phyloP scores from a whole-genome alignment of 805 yeast genomes.

The Wickerhamiella qilinensis region DNA sequence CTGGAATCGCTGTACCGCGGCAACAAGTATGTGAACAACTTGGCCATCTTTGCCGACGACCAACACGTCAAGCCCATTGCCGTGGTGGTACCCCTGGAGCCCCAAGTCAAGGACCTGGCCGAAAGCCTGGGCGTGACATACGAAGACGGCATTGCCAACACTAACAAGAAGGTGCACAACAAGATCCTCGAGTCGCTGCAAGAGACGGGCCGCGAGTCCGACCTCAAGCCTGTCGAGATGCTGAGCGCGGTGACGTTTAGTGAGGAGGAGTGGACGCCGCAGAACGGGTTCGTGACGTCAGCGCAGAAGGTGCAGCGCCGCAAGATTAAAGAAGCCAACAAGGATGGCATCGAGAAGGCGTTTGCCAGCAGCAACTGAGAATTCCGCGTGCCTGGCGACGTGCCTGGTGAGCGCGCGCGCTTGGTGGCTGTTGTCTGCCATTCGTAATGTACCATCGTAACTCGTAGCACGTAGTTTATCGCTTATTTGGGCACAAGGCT shows the following conservation, averaged over 20 bases:
- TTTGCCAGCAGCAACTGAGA: slow-evolving; percentile 24
- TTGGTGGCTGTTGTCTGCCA: too few relatives aligned
- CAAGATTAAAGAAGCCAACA: slow-evolving; percentile 59
- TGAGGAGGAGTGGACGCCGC: slow-evolving; percentile 96
- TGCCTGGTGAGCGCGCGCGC: too few relatives aligned
- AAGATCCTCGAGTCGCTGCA: slow-evolving; percentile 44
- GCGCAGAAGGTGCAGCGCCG: slow-evolving; percentile 94
- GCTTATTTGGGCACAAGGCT: too few relatives aligned
- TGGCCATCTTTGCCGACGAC: slow-evolving; percentile 88
- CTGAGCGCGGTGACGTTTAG: slow-evolving; percentile 60
- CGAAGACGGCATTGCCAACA: slow-evolving; percentile 30
- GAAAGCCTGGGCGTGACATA: slow-evolving; percentile 31
- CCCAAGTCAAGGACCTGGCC: slow-evolving; percentile 43
- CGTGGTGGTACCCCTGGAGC: slow-evolving; percentile 69
- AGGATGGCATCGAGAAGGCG: slow-evolving; percentile 49
- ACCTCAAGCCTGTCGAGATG: slow-evolving; percentile 73
- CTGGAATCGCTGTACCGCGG: slow-evolving; percentile 84
- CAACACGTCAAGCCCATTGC: slow-evolving; percentile 82
- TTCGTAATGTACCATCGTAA: too few relatives aligned
- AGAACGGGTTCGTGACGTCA: slow-evolving; percentile 80
- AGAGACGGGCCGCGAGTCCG: slow-evolving; percentile 65
- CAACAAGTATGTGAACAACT: slow-evolving; percentile 53
- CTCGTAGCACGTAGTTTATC: too few relatives aligned
- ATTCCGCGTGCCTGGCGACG: too few relatives aligned
- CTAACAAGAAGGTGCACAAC: slow-evolving; percentile 38